Base-by-base conservation (phyloP, 306 rosid species). In the Prunus mira region DNA sequence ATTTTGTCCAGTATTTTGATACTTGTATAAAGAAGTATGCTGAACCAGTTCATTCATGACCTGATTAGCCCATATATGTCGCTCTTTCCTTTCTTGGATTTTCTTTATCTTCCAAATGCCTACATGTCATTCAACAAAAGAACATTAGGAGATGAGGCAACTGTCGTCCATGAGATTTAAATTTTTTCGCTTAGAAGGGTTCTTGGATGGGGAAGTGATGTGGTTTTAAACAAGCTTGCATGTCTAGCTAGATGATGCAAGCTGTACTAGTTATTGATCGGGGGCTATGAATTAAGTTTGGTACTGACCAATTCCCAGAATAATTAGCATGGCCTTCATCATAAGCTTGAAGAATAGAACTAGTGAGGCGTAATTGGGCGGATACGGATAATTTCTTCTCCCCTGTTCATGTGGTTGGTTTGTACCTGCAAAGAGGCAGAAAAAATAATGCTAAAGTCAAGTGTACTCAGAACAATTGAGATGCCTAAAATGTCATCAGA, bases 281-380 rank as follows among this genome's bases (percentile, higher is more conserved):
- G 7, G 22, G 9, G 9, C 57, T 4, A 11, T 41, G 15, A 7
- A 24, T 14, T 17, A 56, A 65, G 1, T 43, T 25, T n/a, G n/a
- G 18, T 45, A 58, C 79, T 67, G 17, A 74, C 83, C 79, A 15
- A 68, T 34, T 80, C 83, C 83, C 14, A 80, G 76, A 65, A 80
- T 69, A 38, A 80, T 49, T 12, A 80, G 72, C 65, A 74, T 19
- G 38, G 71, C 55, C 50, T 80, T 80, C 75, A 68, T 57, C 34
- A 80, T 1, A 32, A 80, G 14, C 79, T 74, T 61, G 34, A 69
- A 50, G 19, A 80, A 80, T 13, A 74, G 51, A 52, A 80, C 43
- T 50, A 73, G 24, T 25, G 75, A 32, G 13, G 3, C 57, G 27
- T 68, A 74, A 51, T 67, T 80, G 3, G 83, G 76, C 0, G 83